phyloP scores from a whole-genome alignment of 1,139 yeast genomes.

The Candida gigantensis region DNA sequence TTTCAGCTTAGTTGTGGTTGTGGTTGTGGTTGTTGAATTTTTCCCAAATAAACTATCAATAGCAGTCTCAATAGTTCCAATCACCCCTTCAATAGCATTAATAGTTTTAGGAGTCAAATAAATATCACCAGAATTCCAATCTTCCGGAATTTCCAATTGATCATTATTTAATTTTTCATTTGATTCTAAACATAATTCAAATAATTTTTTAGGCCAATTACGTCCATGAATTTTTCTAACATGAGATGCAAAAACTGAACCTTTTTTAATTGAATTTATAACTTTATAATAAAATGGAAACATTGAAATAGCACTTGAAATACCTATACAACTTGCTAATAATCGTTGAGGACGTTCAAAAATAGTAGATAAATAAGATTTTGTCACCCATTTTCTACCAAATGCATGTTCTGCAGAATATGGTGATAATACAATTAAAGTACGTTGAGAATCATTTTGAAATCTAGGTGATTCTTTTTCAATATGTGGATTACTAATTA shows the following conservation, averaged over 20 bases:
- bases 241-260: conserved; percentile 55
- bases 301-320: conserved; percentile 74
- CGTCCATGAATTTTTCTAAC: conserved; percentile 75
- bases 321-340: conserved; percentile 74
- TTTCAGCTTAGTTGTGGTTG: no score
- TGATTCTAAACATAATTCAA: conserved; percentile 61
- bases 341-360: conserved; percentile 86
- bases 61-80: conserved; percentile 77
- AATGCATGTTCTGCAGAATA: conserved; percentile 67
- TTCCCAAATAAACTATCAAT: conserved; percentile 62
- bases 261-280: conserved; percentile 47
- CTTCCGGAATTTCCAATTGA: conserved; percentile 72
- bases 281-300: conserved; percentile 63
- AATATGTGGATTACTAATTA: conserved; percentile 57
- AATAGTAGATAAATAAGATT: conserved; percentile 64
- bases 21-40: no score
- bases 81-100: conserved; percentile 74
- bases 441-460: conserved; percentile 46
- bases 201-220: conserved; percentile 66
- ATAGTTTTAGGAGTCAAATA: conserved; percentile 69
- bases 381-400: conserved; percentile 76
- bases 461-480: conserved; percentile 51
- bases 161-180: conserved; percentile 55
- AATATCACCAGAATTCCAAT: conserved; percentile 85
- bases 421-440: conserved; percentile 59